Evolutionary conservation across 441 rosid species (phyloP), one percentile per base, ranked within the genome.

Genomic region (Euphorbia schlechtendalii): DNA sequence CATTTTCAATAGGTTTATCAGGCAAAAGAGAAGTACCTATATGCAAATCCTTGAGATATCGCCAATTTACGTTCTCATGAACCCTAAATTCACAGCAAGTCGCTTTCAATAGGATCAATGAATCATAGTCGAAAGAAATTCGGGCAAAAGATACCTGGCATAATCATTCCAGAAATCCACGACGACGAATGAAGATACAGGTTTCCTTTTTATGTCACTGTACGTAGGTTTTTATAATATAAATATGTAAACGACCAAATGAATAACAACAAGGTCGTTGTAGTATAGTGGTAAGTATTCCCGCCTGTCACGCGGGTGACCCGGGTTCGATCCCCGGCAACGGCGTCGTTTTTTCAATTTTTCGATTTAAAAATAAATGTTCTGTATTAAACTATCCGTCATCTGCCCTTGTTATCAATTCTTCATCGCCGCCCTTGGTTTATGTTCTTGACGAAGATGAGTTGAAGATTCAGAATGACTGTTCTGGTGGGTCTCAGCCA

Each of bases 291-390:
- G 96, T 84, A 0, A 90, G 96, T 83, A 85, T 85, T 78, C 84
- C 86, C 85, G 96, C 90, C 96, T 89, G 89, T 87, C 88, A 87
- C 89, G 82, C 87, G 89, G 90, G 85, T 22, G 90, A 87, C 92
- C 89, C 86, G 88, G 90, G 84, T 84, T 90, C 89, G 90, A 87
- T 83, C 90, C 95, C 92, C 86, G 86, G 88, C 89, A 90, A 81
- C 90, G 84, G 95, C 84, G 86, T n/a, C n/a, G n/a, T n/a, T n/a
- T n/a, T n/a, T n/a, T n/a, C n/a, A n/a, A n/a, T n/a, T n/a, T n/a
- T n/a, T n/a, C n/a, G n/a, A n/a, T n/a, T n/a, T n/a, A n/a, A n/a
- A n/a, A n/a, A n/a, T n/a, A n/a, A n/a, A n/a, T n/a, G n/a, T n/a
- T n/a, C n/a, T n/a, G n/a, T n/a, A n/a, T n/a, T n/a, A n/a, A n/a